Conservation (phyloP, 2,329 filamentous ascomycete species). For the Waltergamsia citrina region DNA sequence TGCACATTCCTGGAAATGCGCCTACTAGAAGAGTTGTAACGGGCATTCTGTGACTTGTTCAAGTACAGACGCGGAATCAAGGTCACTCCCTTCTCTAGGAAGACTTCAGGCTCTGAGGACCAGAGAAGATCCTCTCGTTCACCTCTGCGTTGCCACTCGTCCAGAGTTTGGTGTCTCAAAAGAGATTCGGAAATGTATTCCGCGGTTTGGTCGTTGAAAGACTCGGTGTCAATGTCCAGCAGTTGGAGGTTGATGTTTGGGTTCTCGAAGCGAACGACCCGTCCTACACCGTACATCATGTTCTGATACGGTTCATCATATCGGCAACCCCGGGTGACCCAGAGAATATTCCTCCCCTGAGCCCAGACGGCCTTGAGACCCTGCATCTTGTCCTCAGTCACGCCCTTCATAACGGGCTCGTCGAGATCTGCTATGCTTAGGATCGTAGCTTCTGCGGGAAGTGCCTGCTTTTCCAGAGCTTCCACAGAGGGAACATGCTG, state of each 20-base stretch:
- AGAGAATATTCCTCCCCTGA: slow-evolving; percentile 9
- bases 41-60: too few species aligned
- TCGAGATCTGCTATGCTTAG: slow-evolving; percentile 9
- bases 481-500: too few species aligned
- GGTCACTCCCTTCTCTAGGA: slow-evolving; percentile 6
- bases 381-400: slow-evolving; percentile 17
- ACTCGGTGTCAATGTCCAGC: too few species aligned
- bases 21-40: too few species aligned
- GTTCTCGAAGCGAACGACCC: too few species aligned
- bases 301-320: slow-evolving; percentile 10
- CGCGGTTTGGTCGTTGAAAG: too few species aligned
- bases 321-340: slow-evolving; percentile 12
- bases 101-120: slow-evolving; percentile 6
- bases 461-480: too few species aligned
- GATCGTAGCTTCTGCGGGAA: slow-evolving; percentile 12
- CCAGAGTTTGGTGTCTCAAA: too few species aligned
- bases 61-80: slow-evolving; percentile 7
- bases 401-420: slow-evolving; percentile 16
- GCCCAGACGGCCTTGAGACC: slow-evolving; percentile 10
- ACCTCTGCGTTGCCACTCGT: too few species aligned
- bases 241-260: too few species aligned
- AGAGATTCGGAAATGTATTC: too few species aligned
- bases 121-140: slow-evolving; percentile 5
- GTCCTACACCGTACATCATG: slow-evolving; percentile 7
- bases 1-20: too few species aligned